Conservation (phyloP, 2,329 filamentous ascomycete genomes). For the Neofusicoccum umdonicola region DNA sequence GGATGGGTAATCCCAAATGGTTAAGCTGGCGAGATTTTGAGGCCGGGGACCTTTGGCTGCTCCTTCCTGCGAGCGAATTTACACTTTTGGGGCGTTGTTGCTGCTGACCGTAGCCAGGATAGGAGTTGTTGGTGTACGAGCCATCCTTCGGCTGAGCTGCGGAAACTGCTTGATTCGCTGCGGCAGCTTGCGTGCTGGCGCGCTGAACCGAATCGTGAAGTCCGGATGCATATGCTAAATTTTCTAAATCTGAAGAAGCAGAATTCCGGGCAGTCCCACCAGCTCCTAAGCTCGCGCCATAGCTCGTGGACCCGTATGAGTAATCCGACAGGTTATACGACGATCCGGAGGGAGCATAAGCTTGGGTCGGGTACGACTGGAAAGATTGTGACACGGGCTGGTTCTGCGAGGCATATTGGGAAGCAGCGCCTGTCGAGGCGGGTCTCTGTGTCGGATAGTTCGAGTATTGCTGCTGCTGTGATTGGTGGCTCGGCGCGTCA, state of each 20-base stretch:
- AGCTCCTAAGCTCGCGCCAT: neutral
- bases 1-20: neutral
- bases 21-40: neutral
- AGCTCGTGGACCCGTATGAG: conserved; percentile 8
- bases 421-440: neutral
- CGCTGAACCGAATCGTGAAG: conserved; percentile 7
- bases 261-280: neutral
- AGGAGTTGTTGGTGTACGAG: neutral
- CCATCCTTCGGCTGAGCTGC: neutral
- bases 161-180: neutral
- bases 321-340: conserved; percentile 10
- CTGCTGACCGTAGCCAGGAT: neutral
- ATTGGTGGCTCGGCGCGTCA: neutral
- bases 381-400: neutral
- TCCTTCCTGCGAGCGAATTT: conserved; percentile 5
- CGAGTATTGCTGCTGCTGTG: neutral
- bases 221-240: conserved; percentile 14
- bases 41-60: neutral
- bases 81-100: conserved; percentile 9
- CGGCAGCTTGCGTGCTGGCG: neutral
- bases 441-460: neutral
- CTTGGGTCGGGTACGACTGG: neutral
- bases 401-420: neutral
- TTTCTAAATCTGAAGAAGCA: conserved; percentile 7
- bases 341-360: neutral